Evolutionary conservation across 2,329 filamentous ascomycete species (phyloP), one percentile per base, ranked within the genome.

Genomic region (Westerdykella sp.): DNA sequence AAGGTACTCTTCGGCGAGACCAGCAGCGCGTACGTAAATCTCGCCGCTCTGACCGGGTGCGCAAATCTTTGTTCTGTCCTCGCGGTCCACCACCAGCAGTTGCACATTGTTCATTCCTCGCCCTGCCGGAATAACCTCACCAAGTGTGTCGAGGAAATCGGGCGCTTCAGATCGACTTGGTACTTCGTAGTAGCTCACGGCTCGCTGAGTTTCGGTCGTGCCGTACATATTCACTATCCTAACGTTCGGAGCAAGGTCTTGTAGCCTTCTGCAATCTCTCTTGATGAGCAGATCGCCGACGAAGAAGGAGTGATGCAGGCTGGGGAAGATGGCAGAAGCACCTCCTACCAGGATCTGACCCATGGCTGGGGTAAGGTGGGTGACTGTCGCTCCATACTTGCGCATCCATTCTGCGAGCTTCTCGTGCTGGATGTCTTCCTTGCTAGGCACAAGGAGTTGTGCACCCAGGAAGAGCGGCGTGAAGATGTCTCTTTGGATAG

Each of bases 321-420:
- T 74, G 1, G 87, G 84, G 58, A 96, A 94, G 52, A 85, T 68
- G 0, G 87, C 82, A 3, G 73, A 83, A 18, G 88, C 85, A 53
- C 86, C 87, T 35, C 89, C 90, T n/a, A 91, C 83, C 2, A 97
- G 72, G 48, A 97, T 93, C 56, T 96, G 87, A 43, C 90, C 90
- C 90, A 97, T 96, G 44, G 93, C 93, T 9, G 93, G 93, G 1
- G 93, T 98, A 32, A 97, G 71, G 67, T 97, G 93, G 11, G 85
- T 88, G 15, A 89, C 85, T 13, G 83, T 95, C 2, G 85, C 80
- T 43, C 77, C 71, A 59, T 85, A 79, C 41, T 84, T 79, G 41
- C 76, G 74, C 77, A 96, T 87, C 93, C 93, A 98, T 60, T 95
- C 88, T 4, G 84, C 84, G 12, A 96, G 73, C 56, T 76, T 82